phyloP scores from a whole-genome alignment of 345 rosid genomes.

The Camelina laxa region DNA sequence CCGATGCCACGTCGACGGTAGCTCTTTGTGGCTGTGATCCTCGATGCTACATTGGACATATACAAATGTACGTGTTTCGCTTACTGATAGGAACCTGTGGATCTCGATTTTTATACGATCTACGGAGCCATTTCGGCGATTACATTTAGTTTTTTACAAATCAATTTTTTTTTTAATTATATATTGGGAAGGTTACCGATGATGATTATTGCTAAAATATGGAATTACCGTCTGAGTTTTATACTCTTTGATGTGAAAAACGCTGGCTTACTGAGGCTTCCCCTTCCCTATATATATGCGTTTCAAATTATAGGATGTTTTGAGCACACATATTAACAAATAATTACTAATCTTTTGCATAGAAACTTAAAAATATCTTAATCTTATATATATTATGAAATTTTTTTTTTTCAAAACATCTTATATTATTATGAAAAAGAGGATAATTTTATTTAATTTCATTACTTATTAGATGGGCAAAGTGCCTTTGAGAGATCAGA shows the following conservation, averaged over 20 bases:
- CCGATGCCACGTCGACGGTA: conserved; percentile 62
- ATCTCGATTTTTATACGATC: conserved; percentile 24
- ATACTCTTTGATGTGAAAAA: conserved; percentile 36
- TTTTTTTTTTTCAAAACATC: too few species aligned
- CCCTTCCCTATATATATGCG: background rate
- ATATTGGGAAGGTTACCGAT: conserved; percentile 1
- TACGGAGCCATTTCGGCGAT: conserved; percentile 48
- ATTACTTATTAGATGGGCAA: background rate
- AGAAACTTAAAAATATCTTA: too few species aligned
- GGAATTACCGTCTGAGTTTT: conserved; percentile 91
- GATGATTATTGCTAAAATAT: conserved; percentile 46
- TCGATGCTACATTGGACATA: conserved; percentile 66
- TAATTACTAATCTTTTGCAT: too few species aligned
- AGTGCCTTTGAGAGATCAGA: conserved; percentile 56
- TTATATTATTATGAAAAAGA: too few species aligned
- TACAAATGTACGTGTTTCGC: conserved; percentile 52
- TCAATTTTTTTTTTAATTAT: background rate
- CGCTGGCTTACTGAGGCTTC: conserved; percentile 42
- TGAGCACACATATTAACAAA: too few species aligned
- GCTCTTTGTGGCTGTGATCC: conserved; percentile 46
- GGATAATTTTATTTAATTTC: too few species aligned
- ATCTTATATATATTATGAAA: too few species aligned
- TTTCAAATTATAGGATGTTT: too few species aligned
- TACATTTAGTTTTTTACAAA: background rate
- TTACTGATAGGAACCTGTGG: conserved; percentile 69